Evolutionary conservation across 202 grass and related monocot genomes (phyloP), one percentile per base, ranked within the genome.

Genomic region (Setaria viridis): DNA sequence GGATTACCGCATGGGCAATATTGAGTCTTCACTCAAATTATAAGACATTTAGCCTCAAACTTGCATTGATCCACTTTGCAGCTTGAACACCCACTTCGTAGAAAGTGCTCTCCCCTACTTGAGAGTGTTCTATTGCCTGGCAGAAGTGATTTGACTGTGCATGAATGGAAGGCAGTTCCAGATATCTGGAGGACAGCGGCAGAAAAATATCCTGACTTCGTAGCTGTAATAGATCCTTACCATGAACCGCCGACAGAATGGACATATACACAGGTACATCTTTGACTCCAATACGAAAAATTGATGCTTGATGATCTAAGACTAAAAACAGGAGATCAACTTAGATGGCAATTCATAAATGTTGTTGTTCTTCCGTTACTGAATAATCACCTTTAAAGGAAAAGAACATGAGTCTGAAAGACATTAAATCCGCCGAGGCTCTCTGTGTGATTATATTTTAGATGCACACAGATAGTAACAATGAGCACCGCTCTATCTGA

Each of bases 161-260:
- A 78, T 70, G 93, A 98, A 11, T 98, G 95, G 93, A 87, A 88
- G 70, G 89, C 95, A 9, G 83, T 98, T 86, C 95, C 95, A 53
- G 95, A 98, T 86, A 98, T 98, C 72, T 98, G 95, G 95, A 98
- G 88, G 87, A 91, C 89, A 76, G 83, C 81, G 13, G 89, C 95
- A 57, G 86, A 98, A 79, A 95, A 92, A 77, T 95, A 91, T 2
- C 70, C 91, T 55, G 95, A 95, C 72, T 77, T 39, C 0, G 65
- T 98, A 65, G 95, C 95, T 25, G 75, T 98, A 60, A 6, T 89
- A 2, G 95, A 98, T 84, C 93, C 93, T 67, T 98, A 95, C 62
- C 95, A 98, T 41, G 83, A 87, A 17, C 95, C 91, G 29, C 83
- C 83, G 8, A 92, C 95, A 30, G 47, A 95, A 73, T 80, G 94